phyloP scores from a whole-genome alignment of 2,329 filamentous ascomycete genomes.

The Coniella lustricola region DNA sequence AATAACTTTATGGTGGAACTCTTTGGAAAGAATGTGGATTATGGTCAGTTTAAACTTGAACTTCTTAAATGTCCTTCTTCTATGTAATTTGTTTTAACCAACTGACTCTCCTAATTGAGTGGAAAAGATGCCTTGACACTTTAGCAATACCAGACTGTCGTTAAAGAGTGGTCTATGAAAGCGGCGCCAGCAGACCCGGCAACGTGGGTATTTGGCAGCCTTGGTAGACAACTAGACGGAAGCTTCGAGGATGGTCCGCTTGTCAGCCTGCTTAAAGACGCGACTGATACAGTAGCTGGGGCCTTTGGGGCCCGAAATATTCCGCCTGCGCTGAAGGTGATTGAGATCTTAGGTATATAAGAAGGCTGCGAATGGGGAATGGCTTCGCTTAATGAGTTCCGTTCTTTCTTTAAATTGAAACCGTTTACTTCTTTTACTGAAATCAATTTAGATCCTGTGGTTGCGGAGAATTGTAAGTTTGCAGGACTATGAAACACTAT shows the following conservation, averaged over 20 bases:
- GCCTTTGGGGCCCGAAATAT: constrained; percentile 53
- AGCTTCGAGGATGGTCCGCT: constrained; percentile 52
- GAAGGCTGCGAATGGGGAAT: too few relatives aligned
- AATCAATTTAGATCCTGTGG: too few relatives aligned
- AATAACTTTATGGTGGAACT: constrained; percentile 42
- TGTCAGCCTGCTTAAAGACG: constrained; percentile 44
- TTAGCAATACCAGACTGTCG: constrained; percentile 22
- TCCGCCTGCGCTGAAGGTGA: constrained; percentile 48
- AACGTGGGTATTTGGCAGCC: constrained; percentile 39
- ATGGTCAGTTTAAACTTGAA: background rate
- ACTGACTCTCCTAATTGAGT: too few relatives aligned
- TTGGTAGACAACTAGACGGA: constrained; percentile 41
- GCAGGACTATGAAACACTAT: too few relatives aligned
- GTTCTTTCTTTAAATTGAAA: too few relatives aligned
- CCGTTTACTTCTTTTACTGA: too few relatives aligned
- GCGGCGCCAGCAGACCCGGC: constrained; percentile 35
- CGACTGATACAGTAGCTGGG: constrained; percentile 55
- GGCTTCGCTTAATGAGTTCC: too few relatives aligned
- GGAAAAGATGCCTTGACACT: background rate
- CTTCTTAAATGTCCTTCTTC: too few relatives aligned
- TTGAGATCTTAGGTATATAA: constrained; percentile 57
- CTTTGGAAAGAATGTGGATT: constrained; percentile 7
- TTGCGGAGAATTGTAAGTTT: too few relatives aligned
- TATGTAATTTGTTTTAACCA: too few relatives aligned
- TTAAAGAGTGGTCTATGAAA: constrained; percentile 27